These are phyloP conservation scores for Nosema muscidifuracis DNA, from an alignment of 371 early-diverging fungal species.

Conservation along the genomic window DNA sequence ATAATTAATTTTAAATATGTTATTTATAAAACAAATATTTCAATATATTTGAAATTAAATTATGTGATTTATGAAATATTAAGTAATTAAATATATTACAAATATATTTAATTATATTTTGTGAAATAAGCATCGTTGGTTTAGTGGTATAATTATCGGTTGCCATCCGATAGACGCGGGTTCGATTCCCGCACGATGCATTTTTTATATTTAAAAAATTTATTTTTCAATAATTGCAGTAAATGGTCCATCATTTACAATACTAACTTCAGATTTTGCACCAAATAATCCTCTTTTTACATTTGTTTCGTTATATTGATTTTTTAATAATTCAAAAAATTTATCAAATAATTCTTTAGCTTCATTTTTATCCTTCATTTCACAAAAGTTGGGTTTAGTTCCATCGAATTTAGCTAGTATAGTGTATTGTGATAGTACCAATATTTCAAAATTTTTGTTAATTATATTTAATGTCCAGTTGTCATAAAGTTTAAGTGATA, in stretches of 20 bases:
- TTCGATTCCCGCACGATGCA: slow-evolving; percentile 63
- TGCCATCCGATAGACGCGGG: slow-evolving; percentile 62
- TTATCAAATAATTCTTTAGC: background rate
- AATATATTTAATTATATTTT: no score
- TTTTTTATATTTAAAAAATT: slow-evolving; percentile 36
- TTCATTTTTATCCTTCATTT: no score
- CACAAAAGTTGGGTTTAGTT: no score
- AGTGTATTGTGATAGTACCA: background rate
- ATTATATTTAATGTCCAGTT: background rate
- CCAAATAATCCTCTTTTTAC: background rate
- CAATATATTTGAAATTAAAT: no score
- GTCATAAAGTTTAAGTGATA: background rate
- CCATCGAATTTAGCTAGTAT: background rate
- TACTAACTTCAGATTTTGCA: background rate
- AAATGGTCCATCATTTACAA: background rate
- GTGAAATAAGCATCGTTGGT: slow-evolving; percentile 46
- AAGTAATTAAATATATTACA: no score
- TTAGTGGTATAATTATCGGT: slow-evolving; percentile 63
- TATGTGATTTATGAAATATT: no score
- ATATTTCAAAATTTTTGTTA: background rate
- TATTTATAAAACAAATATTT: no score
- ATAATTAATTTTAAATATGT: no score
- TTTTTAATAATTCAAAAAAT: background rate
- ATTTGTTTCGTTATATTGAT: background rate
- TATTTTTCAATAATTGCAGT: background rate